phyloP scores from a whole-genome alignment of 257 asterid genomes.

The Solanum raphanifolium region DNA sequence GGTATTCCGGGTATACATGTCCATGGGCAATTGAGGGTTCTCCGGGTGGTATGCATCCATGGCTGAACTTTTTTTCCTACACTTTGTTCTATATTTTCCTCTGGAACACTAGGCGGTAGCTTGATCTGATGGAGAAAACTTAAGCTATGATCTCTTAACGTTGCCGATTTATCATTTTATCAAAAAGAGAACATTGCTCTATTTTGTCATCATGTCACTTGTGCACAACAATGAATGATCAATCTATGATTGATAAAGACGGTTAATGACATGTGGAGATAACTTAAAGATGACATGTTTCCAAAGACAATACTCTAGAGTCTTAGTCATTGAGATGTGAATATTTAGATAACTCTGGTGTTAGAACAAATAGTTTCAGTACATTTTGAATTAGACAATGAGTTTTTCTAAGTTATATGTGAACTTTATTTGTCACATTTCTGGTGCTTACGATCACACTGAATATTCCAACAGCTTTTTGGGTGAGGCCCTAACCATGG shows the following conservation, averaged over 20 bases:
- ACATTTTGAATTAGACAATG: neutral
- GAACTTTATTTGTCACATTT: neutral
- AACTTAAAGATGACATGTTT: neutral
- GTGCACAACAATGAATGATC: neutral
- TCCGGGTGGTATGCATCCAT: neutral
- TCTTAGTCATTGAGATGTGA: neutral
- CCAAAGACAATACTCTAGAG: neutral
- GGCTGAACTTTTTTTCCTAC: neutral
- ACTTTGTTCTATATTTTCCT: neutral
- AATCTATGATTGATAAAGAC: neutral
- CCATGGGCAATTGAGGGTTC: neutral
- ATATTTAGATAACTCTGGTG: neutral
- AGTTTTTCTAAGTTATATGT: neutral
- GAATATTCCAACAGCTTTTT: conserved; percentile 26
- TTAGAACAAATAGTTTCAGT: neutral
- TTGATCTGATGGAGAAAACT: neutral
- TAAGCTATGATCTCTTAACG: neutral
- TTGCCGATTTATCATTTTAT: neutral
- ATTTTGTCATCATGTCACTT: neutral
- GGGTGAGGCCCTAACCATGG: conserved; percentile 25
- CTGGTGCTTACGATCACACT: neutral
- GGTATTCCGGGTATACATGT: neutral
- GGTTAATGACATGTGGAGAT: neutral
- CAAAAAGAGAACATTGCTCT: neutral
- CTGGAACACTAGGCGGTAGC: neutral